phyloP scores from a whole-genome alignment of 2,329 filamentous ascomycete species.

The Pyrenophora teres region DNA sequence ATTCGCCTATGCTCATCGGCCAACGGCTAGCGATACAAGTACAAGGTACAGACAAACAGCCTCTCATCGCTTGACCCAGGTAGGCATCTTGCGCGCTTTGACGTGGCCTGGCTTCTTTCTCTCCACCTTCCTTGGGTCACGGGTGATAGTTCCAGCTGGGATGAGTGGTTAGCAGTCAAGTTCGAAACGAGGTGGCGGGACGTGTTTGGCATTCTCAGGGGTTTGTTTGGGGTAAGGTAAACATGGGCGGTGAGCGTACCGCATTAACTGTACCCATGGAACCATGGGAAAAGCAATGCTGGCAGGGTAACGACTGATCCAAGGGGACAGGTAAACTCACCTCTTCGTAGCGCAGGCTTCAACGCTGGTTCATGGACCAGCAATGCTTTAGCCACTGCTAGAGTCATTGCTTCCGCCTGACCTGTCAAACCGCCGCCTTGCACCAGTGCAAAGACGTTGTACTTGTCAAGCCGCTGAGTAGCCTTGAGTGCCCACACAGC shows the following conservation, averaged over 20 bases:
- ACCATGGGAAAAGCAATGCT: conserved; percentile 1
- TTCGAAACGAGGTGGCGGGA: conserved; percentile 15
- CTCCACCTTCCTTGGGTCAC: conserved; percentile 89
- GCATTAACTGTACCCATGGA: conserved; percentile 2
- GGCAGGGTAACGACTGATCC: conserved; percentile 3
- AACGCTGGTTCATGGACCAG: conserved; percentile 89
- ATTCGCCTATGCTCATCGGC: conserved; percentile 22
- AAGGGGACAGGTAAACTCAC: conserved; percentile 60
- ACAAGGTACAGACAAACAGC: conserved; percentile 33
- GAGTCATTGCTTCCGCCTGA: conserved; percentile 90
- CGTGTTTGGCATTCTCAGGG: conserved; percentile 8
- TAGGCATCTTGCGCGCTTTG: conserved; percentile 97
- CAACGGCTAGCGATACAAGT: conserved; percentile 17
- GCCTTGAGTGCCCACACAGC: conserved; percentile 87
- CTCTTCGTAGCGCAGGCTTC: conserved; percentile 84
- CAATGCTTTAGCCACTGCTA: conserved; percentile 87
- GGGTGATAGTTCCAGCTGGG: conserved; percentile 86
- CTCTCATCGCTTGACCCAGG: conserved; percentile 85
- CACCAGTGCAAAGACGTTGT: conserved; percentile 90
- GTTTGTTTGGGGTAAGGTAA: conserved; percentile 11
- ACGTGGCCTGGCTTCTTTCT: conserved; percentile 96
- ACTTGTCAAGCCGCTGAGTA: conserved; percentile 86
- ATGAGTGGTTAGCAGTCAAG: conserved; percentile 50
- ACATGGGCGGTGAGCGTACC: conserved; percentile 7
- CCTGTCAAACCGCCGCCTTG: conserved; percentile 89